These are phyloP conservation scores for Angomonas ambiguus DNA, from an alignment of 208 protist genomes.

Conservation along the genomic window DNA sequence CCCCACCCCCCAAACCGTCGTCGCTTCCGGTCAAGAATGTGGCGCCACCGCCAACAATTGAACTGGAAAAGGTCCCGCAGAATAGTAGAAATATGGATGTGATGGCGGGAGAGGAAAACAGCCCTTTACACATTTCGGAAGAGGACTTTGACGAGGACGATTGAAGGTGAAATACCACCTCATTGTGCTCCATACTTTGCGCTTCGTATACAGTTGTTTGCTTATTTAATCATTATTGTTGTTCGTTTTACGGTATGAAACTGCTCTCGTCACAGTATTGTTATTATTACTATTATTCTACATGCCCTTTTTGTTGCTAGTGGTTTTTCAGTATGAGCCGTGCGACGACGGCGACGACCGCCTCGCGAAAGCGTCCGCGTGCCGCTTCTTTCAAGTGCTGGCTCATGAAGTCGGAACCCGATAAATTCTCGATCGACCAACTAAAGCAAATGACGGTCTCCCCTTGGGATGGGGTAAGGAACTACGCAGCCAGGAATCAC, in stretches of 20 bases:
- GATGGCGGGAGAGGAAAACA: constrained; percentile 49
- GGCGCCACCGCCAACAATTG: constrained; percentile 4
- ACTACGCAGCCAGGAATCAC: constrained; percentile 82
- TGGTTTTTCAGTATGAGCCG: constrained; percentile 5
- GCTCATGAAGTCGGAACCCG: constrained; percentile 84
- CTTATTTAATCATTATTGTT: neutral
- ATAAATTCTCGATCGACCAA: constrained; percentile 81
- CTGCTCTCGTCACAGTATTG: neutral
- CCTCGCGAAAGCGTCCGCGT: constrained; percentile 40
- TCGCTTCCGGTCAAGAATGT: neutral
- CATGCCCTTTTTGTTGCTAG: no score
- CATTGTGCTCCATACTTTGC: neutral
- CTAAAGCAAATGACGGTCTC: constrained; percentile 37
- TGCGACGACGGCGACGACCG: neutral
- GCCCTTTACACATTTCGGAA: constrained; percentile 58
- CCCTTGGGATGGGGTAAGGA: constrained; percentile 85
- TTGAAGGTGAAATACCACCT: neutral
- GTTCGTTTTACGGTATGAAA: neutral
- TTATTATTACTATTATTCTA: constrained; percentile 3
- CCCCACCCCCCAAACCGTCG: neutral
- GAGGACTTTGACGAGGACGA: constrained; percentile 24
- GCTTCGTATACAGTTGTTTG: neutral
- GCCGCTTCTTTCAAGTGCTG: constrained; percentile 46
- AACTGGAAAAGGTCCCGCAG: constrained; percentile 79
- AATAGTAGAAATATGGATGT: constrained; percentile 44